A percentile compares a stretch with the other conserved stretches of the same genome.
These are phyloP conservation scores for Diplotaxis tenuifolia DNA, from an alignment of 345 rosid genomes.

Conservation along the genomic window DNA sequence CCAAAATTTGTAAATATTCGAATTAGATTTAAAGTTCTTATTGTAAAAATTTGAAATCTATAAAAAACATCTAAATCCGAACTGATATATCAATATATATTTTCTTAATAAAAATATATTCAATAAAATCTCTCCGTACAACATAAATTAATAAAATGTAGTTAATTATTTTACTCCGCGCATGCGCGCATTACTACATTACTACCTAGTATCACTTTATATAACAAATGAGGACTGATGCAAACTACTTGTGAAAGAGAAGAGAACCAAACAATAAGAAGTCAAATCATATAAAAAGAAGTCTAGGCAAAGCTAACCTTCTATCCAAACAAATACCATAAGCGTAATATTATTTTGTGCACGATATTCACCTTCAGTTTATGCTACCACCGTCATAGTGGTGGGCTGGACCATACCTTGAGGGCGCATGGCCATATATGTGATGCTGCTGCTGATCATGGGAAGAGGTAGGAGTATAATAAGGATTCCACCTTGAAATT, in stretches of 20 bases:
- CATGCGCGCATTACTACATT: too few relatives aligned
- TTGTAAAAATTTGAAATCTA: too few relatives aligned
- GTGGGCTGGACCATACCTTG: conserved; percentile 25
- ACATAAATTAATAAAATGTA: too few relatives aligned
- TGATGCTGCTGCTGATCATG: neutral
- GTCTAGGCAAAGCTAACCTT: conserved; percentile 2
- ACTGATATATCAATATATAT: too few relatives aligned
- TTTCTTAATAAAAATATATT: too few relatives aligned
- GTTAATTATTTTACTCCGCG: too few relatives aligned
- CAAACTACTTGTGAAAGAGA: conserved; percentile 2
- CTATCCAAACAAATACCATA: conserved; percentile 15
- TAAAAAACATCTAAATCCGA: too few relatives aligned
- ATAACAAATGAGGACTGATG: neutral
- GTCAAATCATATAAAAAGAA: conserved; percentile 13
- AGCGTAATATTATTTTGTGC: neutral
- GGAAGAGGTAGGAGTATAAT: conserved; percentile 1
- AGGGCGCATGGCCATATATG: conserved; percentile 7
- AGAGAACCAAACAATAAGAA: neutral
- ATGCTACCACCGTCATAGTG: conserved; percentile 3
- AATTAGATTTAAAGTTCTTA: too few relatives aligned
- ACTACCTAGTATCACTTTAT: neutral
- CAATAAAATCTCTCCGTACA: too few relatives aligned
- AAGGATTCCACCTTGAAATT: conserved; percentile 3
- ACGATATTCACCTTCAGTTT: neutral
- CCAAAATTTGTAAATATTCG: too few relatives aligned